Percentiles rank a stretch among this genome's conserved stretches.
phyloP scores from a whole-genome alignment of 495 filamentous ascomycete species.

The Clavariopsis aquatica region DNA sequence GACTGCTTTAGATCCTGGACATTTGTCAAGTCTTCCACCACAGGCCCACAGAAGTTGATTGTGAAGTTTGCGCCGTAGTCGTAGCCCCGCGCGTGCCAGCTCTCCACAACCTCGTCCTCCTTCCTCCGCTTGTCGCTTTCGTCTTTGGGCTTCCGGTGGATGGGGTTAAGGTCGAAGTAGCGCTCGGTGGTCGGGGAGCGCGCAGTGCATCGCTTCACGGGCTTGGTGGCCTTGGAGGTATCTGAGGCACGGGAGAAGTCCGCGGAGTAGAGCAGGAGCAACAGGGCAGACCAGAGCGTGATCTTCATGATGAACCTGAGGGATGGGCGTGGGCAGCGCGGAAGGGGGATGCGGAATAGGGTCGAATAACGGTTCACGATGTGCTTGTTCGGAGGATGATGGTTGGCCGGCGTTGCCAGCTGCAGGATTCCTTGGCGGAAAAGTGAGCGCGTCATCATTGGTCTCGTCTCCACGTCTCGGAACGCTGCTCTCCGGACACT shows the following conservation, averaged over 20 bases:
- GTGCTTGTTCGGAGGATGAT: not conserved
- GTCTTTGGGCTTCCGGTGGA: conserved; percentile 61
- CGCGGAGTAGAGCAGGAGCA: conserved; percentile 43
- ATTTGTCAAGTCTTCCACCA: conserved; percentile 72
- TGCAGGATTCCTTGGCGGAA: not conserved
- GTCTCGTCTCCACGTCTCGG: conserved; percentile 2
- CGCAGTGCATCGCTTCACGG: conserved; percentile 71
- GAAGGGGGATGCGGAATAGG: not conserved
- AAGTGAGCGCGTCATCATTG: conserved; percentile 12
- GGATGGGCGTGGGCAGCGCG: conserved; percentile 12
- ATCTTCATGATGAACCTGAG: conserved; percentile 18
- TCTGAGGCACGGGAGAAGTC: conserved; percentile 42
- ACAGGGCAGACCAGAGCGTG: conserved; percentile 25
- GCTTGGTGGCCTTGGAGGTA: conserved; percentile 41
- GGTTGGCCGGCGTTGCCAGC: not conserved
- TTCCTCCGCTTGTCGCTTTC: conserved; percentile 61
- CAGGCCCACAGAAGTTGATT: conserved; percentile 87
- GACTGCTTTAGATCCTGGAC: conserved; percentile 60
- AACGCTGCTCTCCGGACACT: not conserved
- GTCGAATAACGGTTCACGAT: not conserved
- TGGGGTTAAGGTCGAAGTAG: conserved; percentile 86
- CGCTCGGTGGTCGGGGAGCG: conserved; percentile 70
- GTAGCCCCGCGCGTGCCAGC: conserved; percentile 81
- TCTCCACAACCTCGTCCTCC: conserved; percentile 60
- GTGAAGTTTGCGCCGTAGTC: conserved; percentile 92